Percentiles rank a stretch among this genome's conserved stretches.
phyloP scores from a whole-genome alignment of 805 yeast genomes.

The Pichia kluyveri region DNA sequence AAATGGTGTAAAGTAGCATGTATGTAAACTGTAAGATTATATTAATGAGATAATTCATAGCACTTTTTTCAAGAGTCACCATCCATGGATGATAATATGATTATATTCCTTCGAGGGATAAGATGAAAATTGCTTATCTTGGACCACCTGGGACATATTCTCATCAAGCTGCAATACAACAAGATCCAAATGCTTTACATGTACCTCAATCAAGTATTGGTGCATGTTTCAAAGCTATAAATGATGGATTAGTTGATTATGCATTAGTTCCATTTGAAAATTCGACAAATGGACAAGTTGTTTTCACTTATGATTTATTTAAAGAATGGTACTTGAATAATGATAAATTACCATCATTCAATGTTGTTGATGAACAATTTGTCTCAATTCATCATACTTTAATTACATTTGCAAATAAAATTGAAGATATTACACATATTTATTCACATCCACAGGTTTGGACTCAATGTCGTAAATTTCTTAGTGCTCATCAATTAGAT shows the following conservation, averaged over 20 bases:
- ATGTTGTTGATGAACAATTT: slow-evolving; percentile 67
- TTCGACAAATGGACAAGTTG: slow-evolving; percentile 92
- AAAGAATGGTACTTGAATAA: slow-evolving; percentile 49
- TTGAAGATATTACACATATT: slow-evolving; percentile 42
- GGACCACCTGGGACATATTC: slow-evolving; percentile 95
- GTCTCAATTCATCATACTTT: slow-evolving; percentile 79
- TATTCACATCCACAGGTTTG: slow-evolving; percentile 97
- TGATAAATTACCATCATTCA: slow-evolving; percentile 29
- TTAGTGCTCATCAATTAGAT: slow-evolving; percentile 28
- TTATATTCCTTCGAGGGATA: too few species aligned
- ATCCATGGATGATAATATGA: too few species aligned
- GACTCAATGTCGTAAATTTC: slow-evolving; percentile 76
- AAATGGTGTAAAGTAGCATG: too few species aligned
- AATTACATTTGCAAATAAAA: slow-evolving; percentile 35
- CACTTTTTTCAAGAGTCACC: too few species aligned
- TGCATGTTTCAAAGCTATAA: slow-evolving; percentile 54
- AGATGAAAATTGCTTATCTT: slow-evolving; percentile 58
- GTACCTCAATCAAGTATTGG: slow-evolving; percentile 35
- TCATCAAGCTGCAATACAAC: slow-evolving; percentile 59
- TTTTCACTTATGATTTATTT: slow-evolving; percentile 71
- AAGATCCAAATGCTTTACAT: slow-evolving; percentile 21
- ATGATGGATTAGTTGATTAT: slow-evolving; percentile 40
- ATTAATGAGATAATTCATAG: too few species aligned
- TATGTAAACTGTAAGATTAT: too few species aligned
- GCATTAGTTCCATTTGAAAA: slow-evolving; percentile 88